Evolutionary conservation across 1,284 basidiomycete genomes (phyloP), one percentile per base, ranked within the genome.

Genomic region (Pseudozyma pruni): DNA sequence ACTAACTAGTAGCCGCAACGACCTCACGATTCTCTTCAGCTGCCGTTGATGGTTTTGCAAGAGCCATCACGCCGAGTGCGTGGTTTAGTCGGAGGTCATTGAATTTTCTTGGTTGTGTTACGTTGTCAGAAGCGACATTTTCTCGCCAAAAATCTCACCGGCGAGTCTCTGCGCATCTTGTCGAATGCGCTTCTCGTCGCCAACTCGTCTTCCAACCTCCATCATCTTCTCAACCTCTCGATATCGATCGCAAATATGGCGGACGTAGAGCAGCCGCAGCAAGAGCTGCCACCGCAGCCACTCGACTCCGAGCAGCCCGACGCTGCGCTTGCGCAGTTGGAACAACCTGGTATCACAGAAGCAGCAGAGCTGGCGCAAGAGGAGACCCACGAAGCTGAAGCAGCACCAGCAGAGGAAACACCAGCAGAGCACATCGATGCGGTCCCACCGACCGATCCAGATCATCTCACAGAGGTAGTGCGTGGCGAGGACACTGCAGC

Each of bases 401-500:
- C 47, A 11, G 56, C 48, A 8, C 40, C 47, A 6, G 41, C 47
- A 17, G 47, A 40, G 17, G 61, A 49, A 38, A 35, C 31, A 20
- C 42, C 41, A 8, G 53, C 35, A 2, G 54, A 47, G n/a, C 32
- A 37, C 39, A 66, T 66, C 16, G 62, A 59, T 19, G 52, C 38
- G 8, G 47, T 51, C 5, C 56, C 62, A 10, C 42, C 56, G 11
- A 51, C 62, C 17, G 43, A 59, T 16, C 51, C 55, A 4, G 39
- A 59, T 10, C 20, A 41, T 7, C 35, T 66, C 9, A 66, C 62
- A 8, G 25, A 55, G 3, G 62, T 66, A 1, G 62, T 66, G 1
- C 45, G 62, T 5, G 43, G 43, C 32, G 56, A 67, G 16, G 43
- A 67, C 8, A 60, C 63, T 5, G 63, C 45, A 10, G 64, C 64